A percentile compares a stretch with the other conserved stretches of the same genome.
Conservation (phyloP, 1,284 basidiomycete species). For the Trametes polyzona region DNA sequence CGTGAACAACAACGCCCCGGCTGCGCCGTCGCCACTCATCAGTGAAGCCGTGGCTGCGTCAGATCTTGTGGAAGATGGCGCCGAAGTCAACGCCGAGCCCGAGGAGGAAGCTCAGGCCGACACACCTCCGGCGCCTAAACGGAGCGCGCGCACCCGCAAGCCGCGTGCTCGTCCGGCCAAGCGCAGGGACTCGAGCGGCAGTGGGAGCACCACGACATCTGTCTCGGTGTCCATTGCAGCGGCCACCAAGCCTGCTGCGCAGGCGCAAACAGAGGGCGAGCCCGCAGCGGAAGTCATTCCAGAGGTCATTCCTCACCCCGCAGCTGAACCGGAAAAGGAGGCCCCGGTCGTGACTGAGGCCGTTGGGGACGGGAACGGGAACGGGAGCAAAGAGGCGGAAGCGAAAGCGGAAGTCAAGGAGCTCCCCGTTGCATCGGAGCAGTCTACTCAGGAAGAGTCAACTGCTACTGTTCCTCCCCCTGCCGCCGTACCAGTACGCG, state of each 20-base stretch:
- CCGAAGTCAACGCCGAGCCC: slow-evolving; percentile 28
- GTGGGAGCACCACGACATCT: slow-evolving; percentile 37
- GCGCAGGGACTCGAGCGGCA: slow-evolving; percentile 37
- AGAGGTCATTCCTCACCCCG: not conserved
- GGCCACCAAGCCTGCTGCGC: slow-evolving; percentile 12
- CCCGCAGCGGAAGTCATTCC: slow-evolving; percentile 5
- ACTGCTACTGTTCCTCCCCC: slow-evolving; percentile 3
- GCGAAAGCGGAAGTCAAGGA: slow-evolving; percentile 10
- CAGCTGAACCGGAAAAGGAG: slow-evolving; percentile 6
- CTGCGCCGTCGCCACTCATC: slow-evolving; percentile 34
- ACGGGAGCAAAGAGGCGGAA: too few species aligned
- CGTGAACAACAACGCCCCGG: slow-evolving; percentile 24
- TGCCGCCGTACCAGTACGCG: not conserved
- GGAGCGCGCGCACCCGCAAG: slow-evolving; percentile 35
- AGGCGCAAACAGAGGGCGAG: slow-evolving; percentile 10
- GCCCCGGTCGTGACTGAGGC: slow-evolving; percentile 2
- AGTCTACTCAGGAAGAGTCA: not conserved
- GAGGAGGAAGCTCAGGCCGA: slow-evolving; percentile 30
- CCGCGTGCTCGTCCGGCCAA: slow-evolving; percentile 25
- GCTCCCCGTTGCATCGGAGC: not conserved
- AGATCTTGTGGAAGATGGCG: slow-evolving; percentile 27
- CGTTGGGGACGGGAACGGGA: not conserved
- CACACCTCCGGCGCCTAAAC: slow-evolving; percentile 29
- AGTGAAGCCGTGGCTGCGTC: slow-evolving; percentile 30
- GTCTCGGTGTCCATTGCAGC: slow-evolving; percentile 37